Evolutionary conservation across 306 rosid genomes (phyloP).

Genomic region (Delonix regia): DNA sequence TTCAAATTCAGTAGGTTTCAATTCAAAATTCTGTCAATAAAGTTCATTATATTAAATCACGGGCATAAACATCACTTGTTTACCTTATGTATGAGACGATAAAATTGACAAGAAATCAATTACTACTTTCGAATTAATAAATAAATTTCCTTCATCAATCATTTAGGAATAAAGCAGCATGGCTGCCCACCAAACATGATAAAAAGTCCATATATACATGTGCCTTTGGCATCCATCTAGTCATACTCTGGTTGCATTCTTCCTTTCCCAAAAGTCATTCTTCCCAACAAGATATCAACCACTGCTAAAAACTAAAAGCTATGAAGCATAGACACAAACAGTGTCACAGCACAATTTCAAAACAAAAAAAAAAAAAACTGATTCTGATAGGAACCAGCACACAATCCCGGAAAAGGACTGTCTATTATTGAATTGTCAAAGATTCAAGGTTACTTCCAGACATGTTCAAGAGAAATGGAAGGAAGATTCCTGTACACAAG

Average conservation of each 20-base stretch:
- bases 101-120: neutral
- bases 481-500: no score
- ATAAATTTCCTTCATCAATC: neutral
- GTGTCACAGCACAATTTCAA: neutral
- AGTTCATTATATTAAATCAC: neutral
- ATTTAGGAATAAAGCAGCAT: neutral
- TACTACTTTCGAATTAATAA: neutral
- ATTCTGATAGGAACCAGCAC: no score
- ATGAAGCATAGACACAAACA: neutral
- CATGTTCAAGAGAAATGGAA: no score
- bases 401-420: no score
- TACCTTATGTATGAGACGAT: neutral
- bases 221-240: neutral
- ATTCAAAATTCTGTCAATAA: neutral
- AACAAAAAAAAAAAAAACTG: neutral
- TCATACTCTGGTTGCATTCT: neutral
- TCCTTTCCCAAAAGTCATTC: neutral
- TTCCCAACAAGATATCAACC: neutral
- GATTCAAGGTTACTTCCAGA: no score
- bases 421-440: no score
- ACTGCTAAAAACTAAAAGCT: neutral
- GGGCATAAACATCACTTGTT: neutral
- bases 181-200: neutral
- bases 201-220: neutral
- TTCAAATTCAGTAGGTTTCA: neutral